Evolutionary conservation across 768 basidiomycete genomes (phyloP).

Genomic region (Coprinopsis sp.): DNA sequence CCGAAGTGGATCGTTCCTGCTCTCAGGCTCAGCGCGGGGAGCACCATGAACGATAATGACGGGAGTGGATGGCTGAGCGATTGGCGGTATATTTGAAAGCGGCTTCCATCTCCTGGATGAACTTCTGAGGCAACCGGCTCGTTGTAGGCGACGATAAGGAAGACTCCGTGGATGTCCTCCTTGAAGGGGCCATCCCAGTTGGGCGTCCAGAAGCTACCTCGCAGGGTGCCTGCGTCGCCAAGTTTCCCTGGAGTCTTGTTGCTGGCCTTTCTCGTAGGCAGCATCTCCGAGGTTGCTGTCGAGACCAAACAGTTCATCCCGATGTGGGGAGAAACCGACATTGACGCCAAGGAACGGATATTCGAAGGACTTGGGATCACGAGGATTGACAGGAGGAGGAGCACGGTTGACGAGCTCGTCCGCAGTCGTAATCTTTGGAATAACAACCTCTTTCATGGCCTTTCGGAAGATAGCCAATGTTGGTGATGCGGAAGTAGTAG

Average conservation of each 20-base stretch:
- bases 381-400: slow-evolving; percentile 5
- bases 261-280: slow-evolving; percentile 38
- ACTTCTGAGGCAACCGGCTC: slow-evolving; percentile 33
- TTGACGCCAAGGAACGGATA: slow-evolving; percentile 41
- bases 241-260: slow-evolving; percentile 32
- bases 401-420: slow-evolving; percentile 6
- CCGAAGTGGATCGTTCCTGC: slow-evolving; percentile 32
- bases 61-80: slow-evolving; percentile 32
- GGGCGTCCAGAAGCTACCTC: slow-evolving; percentile 25
- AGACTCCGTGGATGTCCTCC: slow-evolving; percentile 44
- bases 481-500: slow-evolving; percentile 15
- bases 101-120: slow-evolving; percentile 27
- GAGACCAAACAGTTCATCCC: slow-evolving; percentile 46
- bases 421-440: slow-evolving; percentile 14
- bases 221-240: slow-evolving; percentile 26
- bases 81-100: slow-evolving; percentile 28
- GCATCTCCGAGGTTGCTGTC: slow-evolving; percentile 35
- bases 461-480: slow-evolving; percentile 8
- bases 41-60: slow-evolving; percentile 34
- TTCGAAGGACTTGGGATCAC: slow-evolving; percentile 4
- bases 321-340: slow-evolving; percentile 48
- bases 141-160: slow-evolving; percentile 45
- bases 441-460: slow-evolving; percentile 10
- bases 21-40: slow-evolving; percentile 23
- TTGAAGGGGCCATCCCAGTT: slow-evolving; percentile 48